Base-by-base conservation (phyloP, 805 yeast species). In the Kazachstania taianensis region DNA sequence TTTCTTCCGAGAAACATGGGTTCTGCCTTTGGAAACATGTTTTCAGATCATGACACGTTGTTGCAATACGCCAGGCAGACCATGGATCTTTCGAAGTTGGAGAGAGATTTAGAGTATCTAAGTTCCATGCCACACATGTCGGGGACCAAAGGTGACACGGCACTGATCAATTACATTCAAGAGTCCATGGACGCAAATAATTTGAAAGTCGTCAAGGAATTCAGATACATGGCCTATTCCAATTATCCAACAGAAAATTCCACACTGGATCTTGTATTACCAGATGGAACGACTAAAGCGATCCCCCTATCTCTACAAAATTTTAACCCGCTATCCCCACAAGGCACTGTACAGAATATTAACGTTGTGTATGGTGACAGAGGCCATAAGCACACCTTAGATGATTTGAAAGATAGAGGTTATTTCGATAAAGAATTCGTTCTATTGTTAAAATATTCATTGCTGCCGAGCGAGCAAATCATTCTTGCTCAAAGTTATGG, bases 61-160 rank as follows among this genome's bases (percentile, higher is more conserved):
- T 57, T 67, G 12, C 62, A 62, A 5, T 70, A 70, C 32, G 63
- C 81, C 6, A 61, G 63, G 22, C 55, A 59, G n/a, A 66, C 70
- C 30, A 63, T 83, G 20, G 81, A 75, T 48, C 55, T 66, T 5
- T 67, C 71, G 17, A 56, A 72, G 16, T 64, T 89, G 56, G 77
- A 77, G 48, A 77, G 73, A 31, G 75, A 78, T 42, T 50, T 81
- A 39, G 81, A 81, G 45, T 83, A 82, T 48, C 52, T 85, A 17
- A 75, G 87, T 19, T 71, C 81, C 6, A 74, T 85, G 75, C 85
- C 94, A 3, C 96, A 86, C 53, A 59, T 80, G 44, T 75, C 96
- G 0, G 97, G 97, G 3, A 79, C 96, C 2, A 72, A 75, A 12
- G 97, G 94, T 14, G 96, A 85, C 55, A 57, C 75, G 40, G 70